Conservation (phyloP, 2,329 filamentous ascomycete species). For the Aureobasidium sp. region DNA sequence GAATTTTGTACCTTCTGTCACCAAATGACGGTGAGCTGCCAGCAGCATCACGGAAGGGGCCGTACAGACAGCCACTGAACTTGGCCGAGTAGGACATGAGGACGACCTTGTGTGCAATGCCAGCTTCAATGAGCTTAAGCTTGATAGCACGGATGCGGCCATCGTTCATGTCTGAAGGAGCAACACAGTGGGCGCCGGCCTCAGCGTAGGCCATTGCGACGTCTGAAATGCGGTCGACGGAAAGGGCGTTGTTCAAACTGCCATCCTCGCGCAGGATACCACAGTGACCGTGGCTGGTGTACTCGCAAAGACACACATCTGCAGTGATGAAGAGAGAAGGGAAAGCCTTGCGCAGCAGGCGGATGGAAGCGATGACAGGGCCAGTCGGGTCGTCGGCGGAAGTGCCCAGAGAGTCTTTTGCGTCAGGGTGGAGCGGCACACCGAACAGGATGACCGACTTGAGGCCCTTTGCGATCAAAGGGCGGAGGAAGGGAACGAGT, state of each 20-base stretch:
- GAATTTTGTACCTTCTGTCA: constrained; percentile 51
- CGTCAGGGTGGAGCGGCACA: constrained; percentile 70
- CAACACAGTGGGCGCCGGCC: constrained; percentile 92
- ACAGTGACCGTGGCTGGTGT: constrained; percentile 96
- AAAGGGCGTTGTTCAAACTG: constrained; percentile 83
- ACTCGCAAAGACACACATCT: constrained; percentile 97
- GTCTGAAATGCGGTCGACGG: constrained; percentile 89
- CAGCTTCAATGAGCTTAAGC: constrained; percentile 91
- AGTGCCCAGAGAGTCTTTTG: constrained; percentile 87
- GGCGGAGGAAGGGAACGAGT: constrained; percentile 73
- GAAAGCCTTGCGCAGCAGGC: constrained; percentile 73
- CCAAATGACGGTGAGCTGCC: constrained; percentile 87
- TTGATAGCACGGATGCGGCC: constrained; percentile 96
- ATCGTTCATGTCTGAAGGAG: constrained; percentile 98
- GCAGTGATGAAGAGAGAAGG: constrained; percentile 84
- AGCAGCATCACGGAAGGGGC: constrained; percentile 92
- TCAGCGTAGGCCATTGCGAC: constrained; percentile 97
- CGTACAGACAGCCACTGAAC: constrained; percentile 93
- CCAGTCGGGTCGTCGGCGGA: constrained; percentile 87
- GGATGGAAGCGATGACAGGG: constrained; percentile 82
- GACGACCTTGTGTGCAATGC: constrained; percentile 81
- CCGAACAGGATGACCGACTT: constrained; percentile 93
- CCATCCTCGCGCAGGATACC: constrained; percentile 92
- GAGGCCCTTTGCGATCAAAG: constrained; percentile 81
- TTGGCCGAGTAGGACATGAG: constrained; percentile 99